phyloP scores from a whole-genome alignment of 768 basidiomycete genomes.

The Phylloporus scabripes region DNA sequence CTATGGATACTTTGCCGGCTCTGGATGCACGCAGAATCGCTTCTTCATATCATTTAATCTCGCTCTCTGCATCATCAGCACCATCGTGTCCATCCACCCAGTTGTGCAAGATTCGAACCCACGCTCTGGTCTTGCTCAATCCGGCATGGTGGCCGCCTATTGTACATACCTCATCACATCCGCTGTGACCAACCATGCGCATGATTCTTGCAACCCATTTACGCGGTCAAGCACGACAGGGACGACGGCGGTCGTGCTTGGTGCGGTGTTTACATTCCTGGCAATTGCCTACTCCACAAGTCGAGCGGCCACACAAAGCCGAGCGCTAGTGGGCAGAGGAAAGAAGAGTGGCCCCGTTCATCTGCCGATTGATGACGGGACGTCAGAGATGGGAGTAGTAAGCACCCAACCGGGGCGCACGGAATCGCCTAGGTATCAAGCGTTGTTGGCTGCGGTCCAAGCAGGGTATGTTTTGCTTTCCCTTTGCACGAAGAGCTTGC shows the following conservation, averaged over 20 bases:
- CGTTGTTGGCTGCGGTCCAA: slow-evolving; percentile 90
- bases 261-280: slow-evolving; percentile 93
- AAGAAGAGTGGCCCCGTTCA: slow-evolving; percentile 61
- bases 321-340: slow-evolving; percentile 75
- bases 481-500: background rate
- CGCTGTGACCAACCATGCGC: slow-evolving; percentile 88
- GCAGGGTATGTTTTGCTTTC: slow-evolving; percentile 60
- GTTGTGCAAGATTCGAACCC: slow-evolving; percentile 89
- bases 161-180: slow-evolving; percentile 94
- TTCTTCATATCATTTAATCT: slow-evolving; percentile 97
- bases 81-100: slow-evolving; percentile 78
- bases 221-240: slow-evolving; percentile 63
- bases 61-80: slow-evolving; percentile 70
- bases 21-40: slow-evolving; percentile 87
- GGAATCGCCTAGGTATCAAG: slow-evolving; percentile 89
- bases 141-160: slow-evolving; percentile 96
- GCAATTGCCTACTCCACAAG: slow-evolving; percentile 98
- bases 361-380: slow-evolving; percentile 48
- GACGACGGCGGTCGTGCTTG: slow-evolving; percentile 82
- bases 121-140: slow-evolving; percentile 90
- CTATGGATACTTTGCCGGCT: slow-evolving; percentile 86
- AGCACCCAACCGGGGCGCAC: slow-evolving; percentile 79
- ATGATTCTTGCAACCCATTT: slow-evolving; percentile 86
- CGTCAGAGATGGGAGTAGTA: slow-evolving; percentile 69
- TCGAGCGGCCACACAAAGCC: slow-evolving; percentile 91